Conservation (phyloP, 2,329 filamentous ascomycete species). For the Apiospora saccharicola region DNA sequence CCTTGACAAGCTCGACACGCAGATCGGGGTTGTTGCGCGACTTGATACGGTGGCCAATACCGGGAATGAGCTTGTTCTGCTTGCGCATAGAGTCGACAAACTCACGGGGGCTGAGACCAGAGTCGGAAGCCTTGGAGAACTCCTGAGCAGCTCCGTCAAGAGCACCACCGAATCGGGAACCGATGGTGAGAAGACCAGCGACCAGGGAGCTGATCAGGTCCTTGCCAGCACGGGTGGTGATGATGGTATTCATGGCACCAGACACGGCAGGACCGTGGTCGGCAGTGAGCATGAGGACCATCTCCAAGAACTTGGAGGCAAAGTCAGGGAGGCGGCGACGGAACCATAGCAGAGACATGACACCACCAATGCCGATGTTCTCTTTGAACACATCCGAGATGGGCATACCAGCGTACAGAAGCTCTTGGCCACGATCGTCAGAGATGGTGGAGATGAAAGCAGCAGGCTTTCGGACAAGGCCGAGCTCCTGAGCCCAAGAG, state of each 20-base stretch:
- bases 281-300: conserved; percentile 99
- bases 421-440: conserved; percentile 98
- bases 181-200: conserved; percentile 96
- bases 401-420: conserved; percentile 98
- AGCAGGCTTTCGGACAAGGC: conserved; percentile 98
- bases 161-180: conserved; percentile 97
- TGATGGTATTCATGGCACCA: conserved; percentile 99
- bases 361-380: conserved; percentile 98
- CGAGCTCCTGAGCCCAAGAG: conserved; percentile 99
- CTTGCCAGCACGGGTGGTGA: conserved; percentile 98
- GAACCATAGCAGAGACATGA: conserved; percentile 99
- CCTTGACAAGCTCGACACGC: conserved; percentile 98
- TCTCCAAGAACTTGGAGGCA: conserved; percentile 98
- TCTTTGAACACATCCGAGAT: conserved; percentile 99
- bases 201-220: conserved; percentile 96
- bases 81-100: conserved; percentile 99
- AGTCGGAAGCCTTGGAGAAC: conserved; percentile 98
- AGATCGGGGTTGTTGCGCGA: conserved; percentile 99
- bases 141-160: conserved; percentile 97
- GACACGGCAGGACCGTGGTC: conserved; percentile 99
- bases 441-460: conserved; percentile 99
- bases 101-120: conserved; percentile 96
- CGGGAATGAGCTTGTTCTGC: conserved; percentile 99
- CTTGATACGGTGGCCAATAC: conserved; percentile 99
- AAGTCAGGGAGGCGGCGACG: conserved; percentile 94